A percentile compares a stretch with the other conserved stretches of the same genome.
Evolutionary conservation across 768 basidiomycete species (phyloP).

Genomic region (Fomitopsis pulvina): DNA sequence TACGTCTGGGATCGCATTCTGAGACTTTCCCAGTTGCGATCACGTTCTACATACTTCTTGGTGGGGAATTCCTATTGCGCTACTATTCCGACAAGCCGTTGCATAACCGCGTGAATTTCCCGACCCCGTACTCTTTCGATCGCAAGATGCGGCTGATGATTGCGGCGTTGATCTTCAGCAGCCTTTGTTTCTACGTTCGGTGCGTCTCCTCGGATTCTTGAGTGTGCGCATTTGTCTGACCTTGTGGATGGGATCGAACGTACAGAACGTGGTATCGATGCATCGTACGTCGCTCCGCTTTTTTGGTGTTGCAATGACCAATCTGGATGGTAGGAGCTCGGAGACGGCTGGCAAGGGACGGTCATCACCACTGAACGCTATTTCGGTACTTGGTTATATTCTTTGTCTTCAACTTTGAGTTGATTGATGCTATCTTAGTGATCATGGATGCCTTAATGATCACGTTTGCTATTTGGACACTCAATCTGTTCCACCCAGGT

Average conservation of each 20-base stretch:
- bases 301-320: too few species aligned
- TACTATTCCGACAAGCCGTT: constrained; percentile 33
- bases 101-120: background rate
- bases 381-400: constrained; percentile 29
- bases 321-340: constrained; percentile 22
- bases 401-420: too few species aligned
- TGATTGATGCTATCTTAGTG: background rate
- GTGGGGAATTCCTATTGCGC: constrained; percentile 39
- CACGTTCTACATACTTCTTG: constrained; percentile 33
- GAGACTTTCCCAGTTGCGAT: background rate
- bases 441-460: constrained; percentile 28
- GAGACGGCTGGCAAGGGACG: constrained; percentile 42
- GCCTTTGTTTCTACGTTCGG: constrained; percentile 23
- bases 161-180: constrained; percentile 19
- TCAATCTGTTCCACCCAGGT: constrained; percentile 30
- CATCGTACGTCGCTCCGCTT: constrained; percentile 20
- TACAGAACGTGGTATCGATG: constrained; percentile 44
- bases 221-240: background rate
- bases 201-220: constrained; percentile 7
- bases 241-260: background rate
- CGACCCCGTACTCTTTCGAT: constrained; percentile 9
- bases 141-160: constrained; percentile 21
- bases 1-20: background rate
- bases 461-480: constrained; percentile 22
- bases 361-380: constrained; percentile 41